These are phyloP conservation scores for Leccinum aurantiacum DNA, from an alignment of 768 basidiomycete species.

Conservation along the genomic window DNA sequence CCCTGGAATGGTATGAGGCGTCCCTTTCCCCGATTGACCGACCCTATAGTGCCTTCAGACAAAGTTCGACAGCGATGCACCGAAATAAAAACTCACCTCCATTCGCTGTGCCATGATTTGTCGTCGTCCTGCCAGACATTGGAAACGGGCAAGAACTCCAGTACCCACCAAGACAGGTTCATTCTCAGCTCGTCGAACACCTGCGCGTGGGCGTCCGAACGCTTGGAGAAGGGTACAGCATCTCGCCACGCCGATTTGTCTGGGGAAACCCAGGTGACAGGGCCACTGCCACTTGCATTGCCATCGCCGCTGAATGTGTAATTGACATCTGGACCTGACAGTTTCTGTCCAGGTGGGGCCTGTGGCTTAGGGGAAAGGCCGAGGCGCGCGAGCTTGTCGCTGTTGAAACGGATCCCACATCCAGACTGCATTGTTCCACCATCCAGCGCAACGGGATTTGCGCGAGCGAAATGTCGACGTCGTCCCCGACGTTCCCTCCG, in stretches of 20 bases:
- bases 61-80: not conserved
- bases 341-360: not conserved
- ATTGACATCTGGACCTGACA: not conserved
- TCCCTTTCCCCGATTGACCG: conserved; percentile 59
- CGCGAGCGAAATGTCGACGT: conserved; percentile 41
- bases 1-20: conserved; percentile 45
- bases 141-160: conserved; percentile 61
- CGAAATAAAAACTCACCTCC: conserved; percentile 47
- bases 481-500: conserved; percentile 56
- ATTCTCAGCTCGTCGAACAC: conserved; percentile 51
- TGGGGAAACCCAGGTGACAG: not conserved
- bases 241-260: not conserved
- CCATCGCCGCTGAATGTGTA: no score
- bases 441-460: conserved; percentile 77
- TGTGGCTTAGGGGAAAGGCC: conserved; percentile 20
- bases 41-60: conserved; percentile 17
- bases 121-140: conserved; percentile 56
- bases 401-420: conserved; percentile 60
- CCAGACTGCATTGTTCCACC: conserved; percentile 62
- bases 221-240: conserved; percentile 1
- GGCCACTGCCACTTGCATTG: not conserved
- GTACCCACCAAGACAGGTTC: conserved; percentile 63
- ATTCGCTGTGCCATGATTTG: conserved; percentile 53
- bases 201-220: conserved; percentile 41
- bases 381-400: conserved; percentile 44